Percentiles rank a stretch among this genome's conserved stretches.
These are phyloP conservation scores for Stachybotrys chartarum DNA, from an alignment of 2,329 filamentous ascomycete species.

Conservation along the genomic window DNA sequence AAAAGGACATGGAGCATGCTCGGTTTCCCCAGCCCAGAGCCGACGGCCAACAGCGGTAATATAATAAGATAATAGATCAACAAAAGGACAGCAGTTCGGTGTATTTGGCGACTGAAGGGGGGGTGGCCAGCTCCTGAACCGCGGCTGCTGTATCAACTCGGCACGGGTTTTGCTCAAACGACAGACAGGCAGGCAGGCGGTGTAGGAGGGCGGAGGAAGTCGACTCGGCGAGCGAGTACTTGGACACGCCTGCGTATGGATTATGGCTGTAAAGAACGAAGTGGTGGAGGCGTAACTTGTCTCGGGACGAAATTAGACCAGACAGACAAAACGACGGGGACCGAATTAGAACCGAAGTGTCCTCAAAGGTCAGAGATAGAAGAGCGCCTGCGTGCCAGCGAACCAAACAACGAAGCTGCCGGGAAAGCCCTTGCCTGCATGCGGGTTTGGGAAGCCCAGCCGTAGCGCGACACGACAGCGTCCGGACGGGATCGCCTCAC, in stretches of 20 bases:
- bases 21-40: constrained; percentile 2
- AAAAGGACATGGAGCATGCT: constrained; percentile 34
- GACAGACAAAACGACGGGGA: not conserved
- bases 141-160: too few relatives aligned
- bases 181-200: too few relatives aligned
- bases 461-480: constrained; percentile 12
- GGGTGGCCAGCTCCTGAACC: too few relatives aligned
- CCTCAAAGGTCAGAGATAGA: not conserved
- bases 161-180: too few relatives aligned
- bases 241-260: too few relatives aligned
- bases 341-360: not conserved
- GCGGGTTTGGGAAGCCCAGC: constrained; percentile 9
- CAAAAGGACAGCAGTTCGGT: not conserved
- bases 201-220: too few relatives aligned
- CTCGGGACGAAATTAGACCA: too few relatives aligned
- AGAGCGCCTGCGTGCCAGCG: not conserved
- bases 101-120: not conserved
- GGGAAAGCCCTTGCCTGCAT: constrained; percentile 15
- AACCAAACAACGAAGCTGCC: constrained; percentile 3
- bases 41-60: not conserved
- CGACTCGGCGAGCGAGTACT: too few relatives aligned
- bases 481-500: constrained; percentile 11
- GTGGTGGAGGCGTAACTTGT: too few relatives aligned
- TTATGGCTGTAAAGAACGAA: too few relatives aligned
- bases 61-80: not conserved